These are phyloP conservation scores for Phlebopus sp. DNA, from an alignment of 1,284 basidiomycete species.

Conservation along the genomic window DNA sequence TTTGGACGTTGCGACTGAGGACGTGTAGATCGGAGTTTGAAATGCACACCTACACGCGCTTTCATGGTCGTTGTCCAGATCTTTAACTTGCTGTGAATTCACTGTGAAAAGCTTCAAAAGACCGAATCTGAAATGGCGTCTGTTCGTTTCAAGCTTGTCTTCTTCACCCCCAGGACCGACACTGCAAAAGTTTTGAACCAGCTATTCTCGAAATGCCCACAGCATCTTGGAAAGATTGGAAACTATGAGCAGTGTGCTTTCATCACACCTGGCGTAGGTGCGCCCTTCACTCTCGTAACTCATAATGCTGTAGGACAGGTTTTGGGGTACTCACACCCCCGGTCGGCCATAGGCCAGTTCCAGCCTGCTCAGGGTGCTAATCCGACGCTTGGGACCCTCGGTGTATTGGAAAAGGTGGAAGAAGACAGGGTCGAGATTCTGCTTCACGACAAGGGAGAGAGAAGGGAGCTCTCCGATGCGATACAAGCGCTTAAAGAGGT, in stretches of 20 bases:
- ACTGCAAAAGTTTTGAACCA: constrained; percentile 42
- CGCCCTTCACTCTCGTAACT: constrained; percentile 13
- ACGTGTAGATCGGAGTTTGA: constrained; percentile 21
- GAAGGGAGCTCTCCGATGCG: constrained; percentile 37
- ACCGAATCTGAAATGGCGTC: constrained; percentile 22
- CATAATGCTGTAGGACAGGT: not conserved
- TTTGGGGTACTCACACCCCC: not conserved
- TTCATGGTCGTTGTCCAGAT: no score
- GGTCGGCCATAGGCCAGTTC: constrained; percentile 43
- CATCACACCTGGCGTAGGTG: constrained; percentile 49
- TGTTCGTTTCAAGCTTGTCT: constrained; percentile 43
- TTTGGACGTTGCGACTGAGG: not conserved
- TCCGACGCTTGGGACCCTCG: constrained; percentile 44
- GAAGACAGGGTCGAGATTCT: constrained; percentile 55
- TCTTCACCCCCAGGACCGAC: constrained; percentile 42
- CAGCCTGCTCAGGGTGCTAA: constrained; percentile 40
- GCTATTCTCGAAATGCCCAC: constrained; percentile 44
- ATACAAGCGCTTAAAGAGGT: constrained; percentile 48
- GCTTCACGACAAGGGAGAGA: constrained; percentile 39
- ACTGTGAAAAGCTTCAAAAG: constrained; percentile 11
- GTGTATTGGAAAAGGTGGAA: constrained; percentile 44
- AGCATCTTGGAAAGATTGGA: constrained; percentile 47
- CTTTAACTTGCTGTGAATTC: not conserved
- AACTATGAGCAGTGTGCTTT: constrained; percentile 54
- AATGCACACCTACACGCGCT: constrained; percentile 1